Conservation (phyloP, 495 filamentous ascomycete genomes). For the Staphylotrichum longicolle region DNA sequence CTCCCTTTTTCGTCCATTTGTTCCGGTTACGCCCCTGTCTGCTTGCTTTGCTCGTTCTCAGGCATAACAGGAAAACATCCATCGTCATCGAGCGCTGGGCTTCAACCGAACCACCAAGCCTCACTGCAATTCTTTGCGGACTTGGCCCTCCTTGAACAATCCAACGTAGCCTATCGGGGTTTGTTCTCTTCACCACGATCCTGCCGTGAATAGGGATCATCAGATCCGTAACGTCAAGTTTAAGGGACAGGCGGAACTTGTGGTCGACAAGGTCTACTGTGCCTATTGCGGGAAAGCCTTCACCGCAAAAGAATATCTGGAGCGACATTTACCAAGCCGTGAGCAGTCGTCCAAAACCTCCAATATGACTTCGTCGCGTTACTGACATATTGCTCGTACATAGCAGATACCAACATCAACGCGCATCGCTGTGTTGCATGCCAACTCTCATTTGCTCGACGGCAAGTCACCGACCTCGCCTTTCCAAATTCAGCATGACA, state of each 20-base stretch:
- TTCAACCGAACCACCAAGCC: too few relatives aligned
- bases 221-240: too few relatives aligned
- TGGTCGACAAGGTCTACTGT: conserved; percentile 52
- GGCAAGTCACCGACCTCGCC: conserved; percentile 40
- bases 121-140: too few relatives aligned
- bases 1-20: too few relatives aligned
- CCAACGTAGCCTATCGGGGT: too few relatives aligned
- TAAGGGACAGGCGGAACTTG: not conserved
- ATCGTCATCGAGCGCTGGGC: too few relatives aligned
- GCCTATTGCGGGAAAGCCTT: conserved; percentile 63
- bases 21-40: too few relatives aligned
- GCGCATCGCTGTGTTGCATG: conserved; percentile 59
- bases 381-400: conserved; percentile 24
- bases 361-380: not conserved
- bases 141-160: too few relatives aligned
- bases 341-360: conserved; percentile 24
- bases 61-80: too few relatives aligned
- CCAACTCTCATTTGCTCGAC: conserved; percentile 59
- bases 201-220: too few relatives aligned
- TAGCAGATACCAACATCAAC: conserved; percentile 62
- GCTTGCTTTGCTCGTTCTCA: too few relatives aligned
- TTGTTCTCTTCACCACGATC: too few relatives aligned
- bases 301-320: conserved; percentile 64
- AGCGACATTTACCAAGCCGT: conserved; percentile 62
- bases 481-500: not conserved